These are phyloP conservation scores for Carex kokanica DNA, from an alignment of 176 grass and related monocot species.

Conservation along the genomic window DNA sequence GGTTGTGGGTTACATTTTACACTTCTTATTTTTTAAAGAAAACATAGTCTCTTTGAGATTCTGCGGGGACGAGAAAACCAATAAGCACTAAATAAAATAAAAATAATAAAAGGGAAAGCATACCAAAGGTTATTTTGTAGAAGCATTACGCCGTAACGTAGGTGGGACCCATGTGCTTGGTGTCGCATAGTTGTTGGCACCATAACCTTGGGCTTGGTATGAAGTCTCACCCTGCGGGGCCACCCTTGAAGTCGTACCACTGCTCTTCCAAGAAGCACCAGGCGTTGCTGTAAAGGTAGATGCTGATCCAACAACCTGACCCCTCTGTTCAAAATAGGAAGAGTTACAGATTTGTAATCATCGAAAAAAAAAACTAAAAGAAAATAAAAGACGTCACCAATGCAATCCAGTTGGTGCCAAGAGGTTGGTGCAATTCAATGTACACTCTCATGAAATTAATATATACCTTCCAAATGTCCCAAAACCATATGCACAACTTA, in stretches of 20 bases:
- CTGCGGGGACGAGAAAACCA: background rate
- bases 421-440: background rate
- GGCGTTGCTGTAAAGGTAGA: constrained; percentile 30
- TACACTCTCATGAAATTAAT: background rate
- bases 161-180: constrained; percentile 46
- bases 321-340: constrained; percentile 14
- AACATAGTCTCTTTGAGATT: background rate
- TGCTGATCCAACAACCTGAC: constrained; percentile 1
- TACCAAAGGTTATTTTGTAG: constrained; percentile 56
- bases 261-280: constrained; percentile 39
- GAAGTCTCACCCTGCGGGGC: constrained; percentile 38
- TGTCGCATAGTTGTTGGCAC: constrained; percentile 44
- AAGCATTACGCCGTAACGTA: constrained; percentile 55
- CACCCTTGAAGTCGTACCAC: constrained; percentile 42
- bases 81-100: background rate
- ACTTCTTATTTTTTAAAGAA: background rate
- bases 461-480: background rate
- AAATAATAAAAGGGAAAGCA: constrained; percentile 5
- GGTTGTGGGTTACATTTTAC: background rate
- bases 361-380: background rate
- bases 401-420: background rate
- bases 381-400: background rate
- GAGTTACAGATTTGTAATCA: constrained; percentile 1
- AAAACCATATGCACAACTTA: background rate
- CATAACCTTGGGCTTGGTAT: constrained; percentile 44